A percentile compares a stretch with the other conserved stretches of the same genome.
Evolutionary conservation across 192 early-diverging fungal genomes (phyloP).

Genomic region (Coemansia sp.): DNA sequence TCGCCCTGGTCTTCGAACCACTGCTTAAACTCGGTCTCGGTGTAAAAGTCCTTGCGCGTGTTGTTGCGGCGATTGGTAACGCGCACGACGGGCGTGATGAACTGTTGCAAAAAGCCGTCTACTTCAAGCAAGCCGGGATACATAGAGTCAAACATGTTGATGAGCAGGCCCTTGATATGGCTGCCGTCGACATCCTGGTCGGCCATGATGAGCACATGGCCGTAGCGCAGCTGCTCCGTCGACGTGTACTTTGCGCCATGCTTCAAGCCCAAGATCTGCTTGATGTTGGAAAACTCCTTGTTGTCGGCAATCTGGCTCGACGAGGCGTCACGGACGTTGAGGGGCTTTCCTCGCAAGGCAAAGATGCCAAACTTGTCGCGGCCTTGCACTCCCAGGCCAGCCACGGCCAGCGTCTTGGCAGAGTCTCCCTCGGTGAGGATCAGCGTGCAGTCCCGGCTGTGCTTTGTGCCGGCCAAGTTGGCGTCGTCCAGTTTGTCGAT

Average conservation of each 20-base stretch:
- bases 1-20: slow-evolving; percentile 76
- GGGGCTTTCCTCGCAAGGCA: slow-evolving; percentile 93
- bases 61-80: slow-evolving; percentile 62
- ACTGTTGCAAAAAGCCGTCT: slow-evolving; percentile 90
- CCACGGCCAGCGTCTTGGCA: slow-evolving; percentile 86
- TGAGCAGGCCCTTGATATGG: slow-evolving; percentile 95
- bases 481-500: slow-evolving; percentile 96
- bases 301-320: slow-evolving; percentile 72
- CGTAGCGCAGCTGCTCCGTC: slow-evolving; percentile 82
- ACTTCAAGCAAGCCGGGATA: slow-evolving; percentile 90
- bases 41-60: slow-evolving; percentile 78
- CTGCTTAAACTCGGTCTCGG: slow-evolving; percentile 87
- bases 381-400: slow-evolving; percentile 85
- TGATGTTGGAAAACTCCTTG: slow-evolving; percentile 85
- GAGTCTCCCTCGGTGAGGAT: slow-evolving; percentile 98
- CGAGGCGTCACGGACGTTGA: slow-evolving; percentile 93
- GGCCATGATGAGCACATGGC: slow-evolving; percentile 97
- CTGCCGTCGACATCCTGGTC: slow-evolving; percentile 98
- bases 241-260: slow-evolving; percentile 79
- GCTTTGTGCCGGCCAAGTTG: slow-evolving; percentile 80
- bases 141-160: slow-evolving; percentile 95
- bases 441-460: slow-evolving; percentile 81
- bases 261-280: slow-evolving; percentile 92
- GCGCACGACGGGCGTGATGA: slow-evolving; percentile 97
- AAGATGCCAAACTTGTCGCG: slow-evolving; percentile 93